Evolutionary conservation across 306 rosid species (phyloP).

Genomic region (Trifolium fragiferum): DNA sequence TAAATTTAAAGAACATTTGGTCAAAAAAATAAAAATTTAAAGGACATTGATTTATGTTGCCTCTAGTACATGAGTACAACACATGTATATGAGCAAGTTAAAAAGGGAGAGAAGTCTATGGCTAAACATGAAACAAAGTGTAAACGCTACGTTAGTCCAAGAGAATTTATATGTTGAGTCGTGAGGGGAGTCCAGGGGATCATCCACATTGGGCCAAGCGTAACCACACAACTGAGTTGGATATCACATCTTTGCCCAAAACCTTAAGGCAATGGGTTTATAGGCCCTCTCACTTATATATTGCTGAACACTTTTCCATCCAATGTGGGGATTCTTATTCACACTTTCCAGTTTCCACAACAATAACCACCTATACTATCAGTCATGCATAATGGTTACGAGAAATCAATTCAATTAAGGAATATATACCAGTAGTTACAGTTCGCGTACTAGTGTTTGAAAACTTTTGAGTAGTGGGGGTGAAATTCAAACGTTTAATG

Average conservation of each 20-base stretch:
- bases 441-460: not conserved
- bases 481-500: not conserved
- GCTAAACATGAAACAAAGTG: not conserved
- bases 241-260: too few species aligned
- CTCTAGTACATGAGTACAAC: not conserved
- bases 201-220: too few species aligned
- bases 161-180: not conserved
- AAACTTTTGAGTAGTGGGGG: not conserved
- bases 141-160: not conserved
- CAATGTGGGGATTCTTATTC: too few species aligned
- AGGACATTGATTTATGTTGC: not conserved
- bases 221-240: too few species aligned
- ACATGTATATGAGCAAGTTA: not conserved
- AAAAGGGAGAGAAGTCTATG: not conserved
- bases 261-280: too few species aligned
- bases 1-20: not conserved
- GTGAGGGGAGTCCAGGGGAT: too few species aligned
- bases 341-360: too few species aligned
- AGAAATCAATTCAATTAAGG: not conserved
- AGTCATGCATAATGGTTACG: not conserved
- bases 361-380: conserved; percentile 1
- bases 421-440: not conserved
- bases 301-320: too few species aligned
- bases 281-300: too few species aligned
- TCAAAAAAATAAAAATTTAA: too few species aligned